Conservation (phyloP, 805 yeast species). For the Saccharomycopsis babjevae region DNA sequence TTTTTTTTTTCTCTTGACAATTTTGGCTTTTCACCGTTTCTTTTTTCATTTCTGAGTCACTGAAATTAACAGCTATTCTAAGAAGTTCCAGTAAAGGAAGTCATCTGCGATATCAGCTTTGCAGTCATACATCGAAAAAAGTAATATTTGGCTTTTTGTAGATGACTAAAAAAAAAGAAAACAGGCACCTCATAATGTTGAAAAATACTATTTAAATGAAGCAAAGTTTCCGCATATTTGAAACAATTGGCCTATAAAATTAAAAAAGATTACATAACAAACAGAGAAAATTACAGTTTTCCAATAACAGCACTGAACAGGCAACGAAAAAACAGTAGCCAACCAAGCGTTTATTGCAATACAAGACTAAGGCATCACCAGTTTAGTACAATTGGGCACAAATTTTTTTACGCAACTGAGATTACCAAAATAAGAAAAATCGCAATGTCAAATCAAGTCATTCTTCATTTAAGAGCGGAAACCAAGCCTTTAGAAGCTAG, state of each 20-base stretch:
- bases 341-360: neutral
- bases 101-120: neutral
- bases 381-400: no score
- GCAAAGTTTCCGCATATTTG: neutral
- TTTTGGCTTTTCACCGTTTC: neutral
- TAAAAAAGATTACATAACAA: no score
- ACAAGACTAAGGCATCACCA: neutral
- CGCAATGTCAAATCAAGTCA: conserved; percentile 34
- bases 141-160: neutral
- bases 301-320: no score
- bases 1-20: neutral
- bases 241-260: neutral
- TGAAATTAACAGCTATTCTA: neutral
- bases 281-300: no score
- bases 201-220: neutral
- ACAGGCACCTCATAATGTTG: neutral
- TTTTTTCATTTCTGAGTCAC: neutral
- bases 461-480: conserved; percentile 89
- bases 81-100: neutral
- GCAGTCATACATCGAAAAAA: neutral
- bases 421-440: no score
- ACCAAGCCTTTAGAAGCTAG: conserved; percentile 95
- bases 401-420: no score
- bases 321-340: no score
- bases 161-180: neutral